Conservation (phyloP, 306 rosid species). For the Cicer cuneatum region DNA sequence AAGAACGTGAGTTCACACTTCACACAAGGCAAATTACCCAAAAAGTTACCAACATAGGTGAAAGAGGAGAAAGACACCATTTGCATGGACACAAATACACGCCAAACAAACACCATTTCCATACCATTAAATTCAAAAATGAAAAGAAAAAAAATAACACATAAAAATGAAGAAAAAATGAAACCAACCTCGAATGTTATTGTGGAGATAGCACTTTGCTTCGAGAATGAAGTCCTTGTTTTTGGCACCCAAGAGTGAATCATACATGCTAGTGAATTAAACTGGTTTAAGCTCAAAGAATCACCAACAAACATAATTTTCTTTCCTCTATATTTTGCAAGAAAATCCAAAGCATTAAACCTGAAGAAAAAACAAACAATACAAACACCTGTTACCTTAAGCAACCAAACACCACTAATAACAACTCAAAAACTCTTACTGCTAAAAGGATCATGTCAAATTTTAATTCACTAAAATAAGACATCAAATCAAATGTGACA, state of each 20-base stretch:
- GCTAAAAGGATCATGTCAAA: too few species aligned
- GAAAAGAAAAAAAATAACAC: not conserved
- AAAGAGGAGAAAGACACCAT: slow-evolving; percentile 28
- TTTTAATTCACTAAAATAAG: too few species aligned
- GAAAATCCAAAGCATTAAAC: slow-evolving; percentile 74
- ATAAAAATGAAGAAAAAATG: not conserved
- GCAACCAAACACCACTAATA: not conserved
- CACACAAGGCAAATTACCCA: slow-evolving; percentile 16
- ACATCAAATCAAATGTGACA: too few species aligned
- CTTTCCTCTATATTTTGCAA: slow-evolving; percentile 81
- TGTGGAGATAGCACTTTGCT: slow-evolving; percentile 54
- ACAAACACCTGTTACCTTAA: not conserved
- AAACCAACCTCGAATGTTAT: slow-evolving; percentile 73
- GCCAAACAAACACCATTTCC: slow-evolving; percentile 37
- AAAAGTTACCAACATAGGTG: slow-evolving; percentile 27
- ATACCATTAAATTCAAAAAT: slow-evolving; percentile 13
- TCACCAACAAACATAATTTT: slow-evolving; percentile 98
- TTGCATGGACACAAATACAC: slow-evolving; percentile 27
- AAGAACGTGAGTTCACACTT: slow-evolving; percentile 41
- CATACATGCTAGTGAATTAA: slow-evolving; percentile 86
- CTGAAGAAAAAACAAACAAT: slow-evolving; percentile 42
- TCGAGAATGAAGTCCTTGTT: slow-evolving; percentile 51
- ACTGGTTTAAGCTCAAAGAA: slow-evolving; percentile 87
- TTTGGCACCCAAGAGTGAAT: slow-evolving; percentile 82
- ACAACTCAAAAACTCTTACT: not conserved